These are phyloP conservation scores for Taiozyma onychis DNA, from an alignment of 1,139 yeast species.

Conservation along the genomic window DNA sequence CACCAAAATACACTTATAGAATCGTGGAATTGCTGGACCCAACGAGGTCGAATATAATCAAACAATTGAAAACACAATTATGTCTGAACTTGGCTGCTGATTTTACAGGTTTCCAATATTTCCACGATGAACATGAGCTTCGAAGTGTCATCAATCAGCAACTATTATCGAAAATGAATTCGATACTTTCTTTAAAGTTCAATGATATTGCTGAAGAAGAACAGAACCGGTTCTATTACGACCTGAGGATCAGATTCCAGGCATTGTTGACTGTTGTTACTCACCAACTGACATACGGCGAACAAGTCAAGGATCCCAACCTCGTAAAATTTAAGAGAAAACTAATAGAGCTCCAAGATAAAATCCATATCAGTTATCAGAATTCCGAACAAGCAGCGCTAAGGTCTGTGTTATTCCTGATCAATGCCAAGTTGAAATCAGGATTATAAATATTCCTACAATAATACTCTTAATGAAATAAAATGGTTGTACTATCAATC, in stretches of 20 bases:
- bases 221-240: background rate
- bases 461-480: background rate
- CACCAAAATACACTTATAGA: conserved; percentile 2
- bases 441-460: background rate
- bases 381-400: conserved; percentile 4
- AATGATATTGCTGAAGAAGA: background rate
- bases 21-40: conserved; percentile 6
- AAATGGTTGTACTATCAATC: background rate
- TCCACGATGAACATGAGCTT: background rate
- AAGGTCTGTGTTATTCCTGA: conserved; percentile 4
- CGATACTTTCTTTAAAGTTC: background rate
- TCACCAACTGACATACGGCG: background rate
- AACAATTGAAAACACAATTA: conserved; percentile 3
- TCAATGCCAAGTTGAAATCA: background rate
- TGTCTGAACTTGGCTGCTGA: background rate
- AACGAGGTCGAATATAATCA: background rate
- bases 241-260: conserved; percentile 4
- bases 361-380: conserved; percentile 2
- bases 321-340: background rate
- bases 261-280: background rate
- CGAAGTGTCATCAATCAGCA: background rate
- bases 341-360: conserved; percentile 3
- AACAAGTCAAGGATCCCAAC: background rate
- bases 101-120: background rate
- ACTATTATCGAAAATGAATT: background rate